Conservation (phyloP, 169 alveolate species). For the Eimeria sp. region DNA sequence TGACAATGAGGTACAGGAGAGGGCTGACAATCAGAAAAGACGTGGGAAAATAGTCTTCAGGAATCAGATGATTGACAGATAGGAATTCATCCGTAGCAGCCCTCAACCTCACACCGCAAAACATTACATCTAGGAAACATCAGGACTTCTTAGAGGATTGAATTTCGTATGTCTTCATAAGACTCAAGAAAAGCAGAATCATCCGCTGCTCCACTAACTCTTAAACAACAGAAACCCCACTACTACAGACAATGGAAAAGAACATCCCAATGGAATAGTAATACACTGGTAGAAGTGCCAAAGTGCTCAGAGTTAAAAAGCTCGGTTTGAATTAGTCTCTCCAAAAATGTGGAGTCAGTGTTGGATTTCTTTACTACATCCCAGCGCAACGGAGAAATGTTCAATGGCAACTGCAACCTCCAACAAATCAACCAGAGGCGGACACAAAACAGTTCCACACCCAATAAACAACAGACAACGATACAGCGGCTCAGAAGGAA, state of each 20-base stretch:
- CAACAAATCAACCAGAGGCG: too few relatives aligned
- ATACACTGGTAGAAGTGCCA: background rate
- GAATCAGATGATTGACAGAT: conserved; percentile 78
- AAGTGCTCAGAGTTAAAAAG: conserved; percentile 75
- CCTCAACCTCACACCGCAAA: background rate
- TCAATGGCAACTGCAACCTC: too few relatives aligned
- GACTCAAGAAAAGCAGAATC: too few relatives aligned
- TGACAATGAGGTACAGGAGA: too few relatives aligned
- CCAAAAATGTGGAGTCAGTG: conserved; percentile 17
- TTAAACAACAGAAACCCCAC: too few relatives aligned
- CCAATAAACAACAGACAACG: background rate
- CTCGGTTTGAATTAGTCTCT: conserved; percentile 27
- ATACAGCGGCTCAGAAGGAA: conserved; percentile 57
- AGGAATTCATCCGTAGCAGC: background rate
- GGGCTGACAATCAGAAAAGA: background rate
- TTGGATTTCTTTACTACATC: conserved; percentile 59
- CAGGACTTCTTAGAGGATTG: conserved; percentile 79
- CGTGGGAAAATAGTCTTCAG: conserved; percentile 1
- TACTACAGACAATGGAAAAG: background rate
- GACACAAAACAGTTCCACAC: background rate
- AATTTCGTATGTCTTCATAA: too few relatives aligned
- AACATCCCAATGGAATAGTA: background rate
- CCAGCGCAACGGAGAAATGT: background rate
- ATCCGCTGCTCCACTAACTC: too few relatives aligned
- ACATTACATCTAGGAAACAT: background rate